Evolutionary conservation across 371 early-diverging fungal species (phyloP).

Genomic region (Edhazardia aedis): DNA sequence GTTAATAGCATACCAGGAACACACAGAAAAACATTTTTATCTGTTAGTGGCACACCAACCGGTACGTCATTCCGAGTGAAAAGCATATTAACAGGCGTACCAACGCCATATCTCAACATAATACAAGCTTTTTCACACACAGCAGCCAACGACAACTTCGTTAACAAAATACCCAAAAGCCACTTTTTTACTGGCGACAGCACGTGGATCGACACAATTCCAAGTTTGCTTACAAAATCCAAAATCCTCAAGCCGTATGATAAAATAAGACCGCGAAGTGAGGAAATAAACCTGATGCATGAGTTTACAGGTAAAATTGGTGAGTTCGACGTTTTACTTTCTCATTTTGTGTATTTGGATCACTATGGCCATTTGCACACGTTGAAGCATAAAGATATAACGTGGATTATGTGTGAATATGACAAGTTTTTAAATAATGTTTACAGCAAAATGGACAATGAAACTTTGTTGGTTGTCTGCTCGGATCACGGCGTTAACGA

Average conservation of each 20-base stretch:
- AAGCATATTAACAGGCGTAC: conserved; percentile 30
- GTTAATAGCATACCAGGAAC: no score
- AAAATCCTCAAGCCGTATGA: conserved; percentile 10
- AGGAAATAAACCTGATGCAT: conserved; percentile 27
- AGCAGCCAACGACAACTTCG: conserved; percentile 19
- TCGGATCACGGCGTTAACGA: conserved; percentile 47
- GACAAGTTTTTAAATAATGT: conserved; percentile 25
- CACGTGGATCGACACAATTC: conserved; percentile 37
- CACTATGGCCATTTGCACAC: background rate
- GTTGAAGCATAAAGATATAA: conserved; percentile 14
- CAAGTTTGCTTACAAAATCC: conserved; percentile 6
- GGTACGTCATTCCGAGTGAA: conserved; percentile 35
- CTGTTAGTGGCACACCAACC: conserved; percentile 39
- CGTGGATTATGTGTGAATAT: conserved; percentile 8
- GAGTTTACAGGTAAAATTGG: conserved; percentile 10
- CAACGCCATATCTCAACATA: conserved; percentile 32
- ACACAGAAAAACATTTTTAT: no score
- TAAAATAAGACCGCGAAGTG: conserved; percentile 3
- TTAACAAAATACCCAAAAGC: conserved; percentile 8
- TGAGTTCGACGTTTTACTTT: conserved; percentile 11
- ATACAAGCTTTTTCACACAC: conserved; percentile 22
- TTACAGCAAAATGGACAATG: conserved; percentile 28
- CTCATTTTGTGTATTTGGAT: conserved; percentile 11
- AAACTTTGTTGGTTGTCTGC: conserved; percentile 39
- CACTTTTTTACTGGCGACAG: conserved; percentile 37